These are phyloP conservation scores for Corylus heterophylla DNA, from an alignment of 306 rosid genomes.

Conservation along the genomic window DNA sequence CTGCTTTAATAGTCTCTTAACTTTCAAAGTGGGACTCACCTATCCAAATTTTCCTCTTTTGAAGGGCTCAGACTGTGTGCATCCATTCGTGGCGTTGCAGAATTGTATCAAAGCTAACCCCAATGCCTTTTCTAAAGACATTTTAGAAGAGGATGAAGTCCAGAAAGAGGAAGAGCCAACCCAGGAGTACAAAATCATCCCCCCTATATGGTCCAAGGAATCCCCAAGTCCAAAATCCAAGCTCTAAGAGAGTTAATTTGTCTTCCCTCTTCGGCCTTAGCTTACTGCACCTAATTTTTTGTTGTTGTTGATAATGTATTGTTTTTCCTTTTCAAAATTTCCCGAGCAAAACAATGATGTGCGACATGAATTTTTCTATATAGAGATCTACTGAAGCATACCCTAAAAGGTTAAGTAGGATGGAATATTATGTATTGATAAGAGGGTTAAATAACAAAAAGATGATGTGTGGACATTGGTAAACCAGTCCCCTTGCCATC, in stretches of 20 bases:
- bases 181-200: slow-evolving; percentile 61
- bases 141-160: slow-evolving; percentile 51
- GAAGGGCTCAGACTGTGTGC: slow-evolving; percentile 91
- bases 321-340: background rate
- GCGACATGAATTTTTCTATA: background rate
- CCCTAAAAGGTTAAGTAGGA: background rate
- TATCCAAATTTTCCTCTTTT: slow-evolving; percentile 23
- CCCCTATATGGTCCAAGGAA: slow-evolving; percentile 76
- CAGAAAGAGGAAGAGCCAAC: slow-evolving; percentile 39
- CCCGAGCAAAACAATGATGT: background rate
- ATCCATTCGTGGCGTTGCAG: slow-evolving; percentile 82
- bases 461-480: background rate
- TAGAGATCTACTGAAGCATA: background rate
- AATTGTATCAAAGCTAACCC: slow-evolving; percentile 90
- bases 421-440: background rate
- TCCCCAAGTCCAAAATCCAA: slow-evolving; percentile 51
- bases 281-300: background rate
- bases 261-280: background rate
- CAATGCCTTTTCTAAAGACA: slow-evolving; percentile 65
- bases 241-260: slow-evolving; percentile 42
- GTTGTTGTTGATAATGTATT: slow-evolving; percentile 15
- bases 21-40: slow-evolving; percentile 18
- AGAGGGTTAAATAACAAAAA: background rate
- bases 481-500: background rate
- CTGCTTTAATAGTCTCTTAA: slow-evolving; percentile 17